Percentiles rank a stretch among this genome's conserved stretches.
Conservation (phyloP, 176 grass and related monocot species). For the Bolboschoenus planiculmis region DNA sequence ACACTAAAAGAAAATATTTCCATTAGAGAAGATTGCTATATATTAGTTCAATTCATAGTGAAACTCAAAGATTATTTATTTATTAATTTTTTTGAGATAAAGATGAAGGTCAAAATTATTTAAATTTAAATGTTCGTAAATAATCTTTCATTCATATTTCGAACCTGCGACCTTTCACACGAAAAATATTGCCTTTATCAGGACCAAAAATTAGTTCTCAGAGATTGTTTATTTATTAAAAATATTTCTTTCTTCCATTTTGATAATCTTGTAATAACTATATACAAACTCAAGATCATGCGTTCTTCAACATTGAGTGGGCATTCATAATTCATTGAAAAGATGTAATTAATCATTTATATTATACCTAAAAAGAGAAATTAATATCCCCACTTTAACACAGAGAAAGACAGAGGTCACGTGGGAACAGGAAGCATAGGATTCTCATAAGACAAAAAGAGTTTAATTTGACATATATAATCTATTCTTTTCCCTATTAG, state of each 20-base stretch:
- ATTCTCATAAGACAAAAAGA: slow-evolving; percentile 28
- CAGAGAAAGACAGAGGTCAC: neutral
- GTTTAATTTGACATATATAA: neutral
- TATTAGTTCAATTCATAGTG: too few species aligned
- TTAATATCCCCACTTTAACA: neutral
- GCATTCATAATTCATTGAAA: neutral
- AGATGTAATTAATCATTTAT: neutral
- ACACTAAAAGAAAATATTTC: too few species aligned
- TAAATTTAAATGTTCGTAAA: too few species aligned
- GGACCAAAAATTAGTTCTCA: too few species aligned
- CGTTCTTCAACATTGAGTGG: neutral
- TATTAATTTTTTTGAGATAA: too few species aligned
- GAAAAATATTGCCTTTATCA: too few species aligned
- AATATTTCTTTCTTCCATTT: neutral
- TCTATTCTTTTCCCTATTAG: neutral
- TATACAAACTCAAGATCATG: too few species aligned
- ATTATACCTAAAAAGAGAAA: neutral
- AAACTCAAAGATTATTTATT: too few species aligned
- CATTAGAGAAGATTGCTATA: too few species aligned
- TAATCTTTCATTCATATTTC: too few species aligned
- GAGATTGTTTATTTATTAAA: neutral
- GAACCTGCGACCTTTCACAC: too few species aligned
- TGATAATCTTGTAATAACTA: neutral
- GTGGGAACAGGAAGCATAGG: slow-evolving; percentile 18
- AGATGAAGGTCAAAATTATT: too few species aligned